Percentiles rank a stretch among this genome's conserved stretches.
Conservation (phyloP, 2,329 filamentous ascomycete species). For the Diaporthe sp. region DNA sequence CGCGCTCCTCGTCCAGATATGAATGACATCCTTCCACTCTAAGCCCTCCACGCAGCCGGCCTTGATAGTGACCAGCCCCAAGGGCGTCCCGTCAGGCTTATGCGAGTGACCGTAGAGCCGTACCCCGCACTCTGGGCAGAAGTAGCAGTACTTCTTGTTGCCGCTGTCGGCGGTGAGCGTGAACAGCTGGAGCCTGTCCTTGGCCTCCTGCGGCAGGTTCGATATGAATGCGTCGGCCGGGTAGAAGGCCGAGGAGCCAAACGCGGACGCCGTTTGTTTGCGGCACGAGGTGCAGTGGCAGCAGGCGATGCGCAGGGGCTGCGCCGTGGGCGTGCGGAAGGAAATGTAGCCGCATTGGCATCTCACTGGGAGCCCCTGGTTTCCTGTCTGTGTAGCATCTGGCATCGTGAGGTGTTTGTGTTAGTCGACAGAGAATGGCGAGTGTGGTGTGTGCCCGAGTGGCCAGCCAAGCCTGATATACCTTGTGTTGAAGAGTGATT, state of each 20-base stretch:
- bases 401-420: background rate
- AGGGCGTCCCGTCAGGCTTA: too few species aligned
- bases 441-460: too few species aligned
- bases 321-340: conserved; percentile 49
- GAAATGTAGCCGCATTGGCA: conserved; percentile 53
- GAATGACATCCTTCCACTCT: conserved; percentile 55
- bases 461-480: too few species aligned
- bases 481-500: too few species aligned
- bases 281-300: conserved; percentile 57
- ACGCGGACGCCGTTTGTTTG: conserved; percentile 53
- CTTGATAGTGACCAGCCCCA: too few species aligned
- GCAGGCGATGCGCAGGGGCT: conserved; percentile 49
- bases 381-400: background rate
- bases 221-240: conserved; percentile 50
- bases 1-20: conserved; percentile 62
- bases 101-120: too few species aligned
- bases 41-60: conserved; percentile 45
- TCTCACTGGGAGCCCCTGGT: conserved; percentile 21
- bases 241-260: conserved; percentile 55
- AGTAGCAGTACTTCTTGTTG: too few species aligned
- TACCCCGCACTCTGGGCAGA: too few species aligned
- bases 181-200: conserved; percentile 34
- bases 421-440: too few species aligned
- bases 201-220: conserved; percentile 48
- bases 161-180: too few species aligned